Base-by-base conservation (phyloP, 371 early-diverging fungal species). In the Mortierella sp. region DNA sequence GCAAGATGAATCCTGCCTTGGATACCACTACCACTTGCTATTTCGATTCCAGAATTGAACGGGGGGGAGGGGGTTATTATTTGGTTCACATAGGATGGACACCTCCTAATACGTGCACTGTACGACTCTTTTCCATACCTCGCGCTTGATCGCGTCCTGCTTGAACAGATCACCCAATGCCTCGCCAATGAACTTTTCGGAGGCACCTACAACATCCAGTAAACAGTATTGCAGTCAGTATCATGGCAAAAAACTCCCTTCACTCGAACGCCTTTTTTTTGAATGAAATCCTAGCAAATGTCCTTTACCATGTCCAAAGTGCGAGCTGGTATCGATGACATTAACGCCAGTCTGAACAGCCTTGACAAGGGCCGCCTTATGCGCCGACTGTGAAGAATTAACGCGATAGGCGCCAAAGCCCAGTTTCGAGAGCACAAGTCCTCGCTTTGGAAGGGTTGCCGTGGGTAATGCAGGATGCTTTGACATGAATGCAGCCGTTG, bases 251-350 rank as follows among this genome's bases (percentile, higher is more conserved):
- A 41, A 46, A 3, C 41, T 2, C 41, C 41, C 0, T 41, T 4
- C 51, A 51, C n/a, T 55, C 5, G 1, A 55, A 21, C 8, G 7
- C 24, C n/a, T 55, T 54, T 41, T 41, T 41, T 6, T 41, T 41
- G 41, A 41, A 4, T 41, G 41, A 46, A 0, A 48, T 27, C 4
- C 38, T 11, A 24, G 27, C 35, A 51, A 35, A 14, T 18, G 18
- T 41, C 16, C 38, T 68, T 14, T 88, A 91, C 96, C 96, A 70
- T 89, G 86, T 81, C 93, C 94, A 90, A 96, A 96, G 82, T 95
- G 95, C 49, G 91, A 84, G 74, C 93, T 92, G 8, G 95, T 95
- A 80, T 96, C 96, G 51, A 96, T 91, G 44, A 95, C 91, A 75
- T 95, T 95, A 35, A 95, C 89, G 27, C 96, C 96, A 14, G 87